Evolutionary conservation across 2,329 filamentous ascomycete genomes (phyloP), one percentile per base, ranked within the genome.

Genomic region (Penicillium vulpinum): DNA sequence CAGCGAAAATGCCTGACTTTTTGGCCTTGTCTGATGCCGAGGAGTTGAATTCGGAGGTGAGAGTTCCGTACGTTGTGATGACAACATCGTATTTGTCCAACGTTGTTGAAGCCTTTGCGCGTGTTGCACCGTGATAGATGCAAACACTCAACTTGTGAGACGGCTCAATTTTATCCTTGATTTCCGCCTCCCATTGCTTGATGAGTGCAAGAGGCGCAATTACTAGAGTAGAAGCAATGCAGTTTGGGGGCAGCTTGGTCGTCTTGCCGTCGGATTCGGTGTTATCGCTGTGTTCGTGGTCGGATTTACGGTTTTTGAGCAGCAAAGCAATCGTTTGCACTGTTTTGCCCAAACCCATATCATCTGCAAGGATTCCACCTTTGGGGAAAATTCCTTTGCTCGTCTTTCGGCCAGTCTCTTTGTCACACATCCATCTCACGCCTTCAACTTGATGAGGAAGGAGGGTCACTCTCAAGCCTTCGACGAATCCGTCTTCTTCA

Each of bases 321-420:
- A 99, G 89, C 31, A 97, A 81, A 1, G 93, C 88, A 56, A 99
- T 90, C 1, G 92, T 91, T 76, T 99, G 94, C 15, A 99, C 84
- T 0, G 94, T 99, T 80, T 99, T 99, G 57, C 94, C 94, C 15
- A 97, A 80, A 63, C 93, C 93, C 93, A 97, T 79, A 71, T 99
- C 94, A 68, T 99, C 94, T 18, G 94, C 94, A 35, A 99, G 83
- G 61, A 99, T 96, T 18, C 94, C 94, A 35, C 94, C 94, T 66
- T 95, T 94, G 29, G 93, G 92, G 10, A 95, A 83, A 1, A 85
- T 81, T 4, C 83, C 85, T 57, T 90, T 90, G 65, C 88, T 89
- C 77, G 94, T 96, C 59, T 90, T 86, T 18, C 87, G 86, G 2
- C 93, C 92, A 11, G 91, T 87, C 76, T 99, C 94, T 67, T 95